phyloP scores from a whole-genome alignment of 805 yeast genomes.

The Scheffersomyces amazonensis region DNA sequence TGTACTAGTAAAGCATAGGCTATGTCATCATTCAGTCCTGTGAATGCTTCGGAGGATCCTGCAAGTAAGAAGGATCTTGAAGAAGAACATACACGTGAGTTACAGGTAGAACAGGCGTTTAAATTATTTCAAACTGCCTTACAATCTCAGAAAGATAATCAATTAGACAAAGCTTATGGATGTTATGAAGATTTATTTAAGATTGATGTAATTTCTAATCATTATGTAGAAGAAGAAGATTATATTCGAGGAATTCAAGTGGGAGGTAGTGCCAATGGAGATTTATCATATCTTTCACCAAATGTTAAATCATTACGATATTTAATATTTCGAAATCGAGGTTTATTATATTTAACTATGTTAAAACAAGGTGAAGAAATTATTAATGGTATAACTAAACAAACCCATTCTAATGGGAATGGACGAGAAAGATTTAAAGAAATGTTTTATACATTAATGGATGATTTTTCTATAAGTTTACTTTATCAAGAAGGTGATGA shows the following conservation, averaged over 20 bases:
- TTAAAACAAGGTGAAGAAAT: slow-evolving; percentile 18
- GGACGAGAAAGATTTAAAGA: slow-evolving; percentile 14
- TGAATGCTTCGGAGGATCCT: slow-evolving; percentile 75
- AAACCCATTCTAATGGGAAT: not conserved
- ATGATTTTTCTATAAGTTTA: slow-evolving; percentile 64
- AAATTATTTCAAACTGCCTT: slow-evolving; percentile 72
- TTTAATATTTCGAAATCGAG: slow-evolving; percentile 78
- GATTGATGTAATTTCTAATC: slow-evolving; percentile 59
- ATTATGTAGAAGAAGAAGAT: slow-evolving; percentile 37
- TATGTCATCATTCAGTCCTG: slow-evolving; percentile 70
- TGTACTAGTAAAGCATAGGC: no score
- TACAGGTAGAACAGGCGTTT: slow-evolving; percentile 86
- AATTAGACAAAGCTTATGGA: slow-evolving; percentile 47
- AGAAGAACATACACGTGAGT: slow-evolving; percentile 87
- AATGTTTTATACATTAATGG: slow-evolving; percentile 47
- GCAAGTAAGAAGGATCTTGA: slow-evolving; percentile 54
- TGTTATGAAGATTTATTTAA: slow-evolving; percentile 63
- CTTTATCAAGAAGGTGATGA: slow-evolving; percentile 68
- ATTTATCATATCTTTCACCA: slow-evolving; percentile 53
- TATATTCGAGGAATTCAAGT: slow-evolving; percentile 38
- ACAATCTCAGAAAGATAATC: slow-evolving; percentile 49
- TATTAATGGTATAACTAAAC: slow-evolving; percentile 5
- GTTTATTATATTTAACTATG: slow-evolving; percentile 58
- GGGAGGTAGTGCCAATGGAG: slow-evolving; percentile 37
- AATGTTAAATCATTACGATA: slow-evolving; percentile 72